A percentile compares a stretch with the other conserved stretches of the same genome.
Conservation (phyloP, 2,329 filamentous ascomycete genomes). For the Penicillium olsonii region DNA sequence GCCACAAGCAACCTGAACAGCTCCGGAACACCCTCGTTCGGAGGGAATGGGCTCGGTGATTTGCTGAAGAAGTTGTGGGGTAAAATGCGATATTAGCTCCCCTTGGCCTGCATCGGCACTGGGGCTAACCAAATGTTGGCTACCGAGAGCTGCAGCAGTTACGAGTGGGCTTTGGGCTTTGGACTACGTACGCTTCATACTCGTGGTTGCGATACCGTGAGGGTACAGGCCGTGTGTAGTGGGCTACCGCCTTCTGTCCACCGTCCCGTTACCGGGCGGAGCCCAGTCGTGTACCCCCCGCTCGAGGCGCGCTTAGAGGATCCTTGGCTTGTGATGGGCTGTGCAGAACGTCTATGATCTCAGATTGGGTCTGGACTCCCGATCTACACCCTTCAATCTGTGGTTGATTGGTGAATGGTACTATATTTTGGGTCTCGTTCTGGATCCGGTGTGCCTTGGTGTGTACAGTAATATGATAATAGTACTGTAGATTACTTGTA, state of each 20-base stretch:
- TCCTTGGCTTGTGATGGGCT: slow-evolving; percentile 10
- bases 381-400: neutral
- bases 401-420: neutral
- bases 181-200: too few relatives aligned
- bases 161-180: too few relatives aligned
- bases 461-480: too few relatives aligned
- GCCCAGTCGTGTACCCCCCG: slow-evolving; percentile 11
- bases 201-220: too few relatives aligned
- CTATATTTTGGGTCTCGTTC: neutral
- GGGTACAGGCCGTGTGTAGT: too few relatives aligned
- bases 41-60: slow-evolving; percentile 2
- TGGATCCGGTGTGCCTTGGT: neutral
- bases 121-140: neutral
- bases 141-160: neutral
- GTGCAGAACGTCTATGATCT: slow-evolving; percentile 11
- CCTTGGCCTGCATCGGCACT: neutral
- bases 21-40: neutral
- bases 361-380: slow-evolving; percentile 2
- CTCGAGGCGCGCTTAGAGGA: slow-evolving; percentile 13
- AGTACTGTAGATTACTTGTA: neutral
- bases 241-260: too few relatives aligned
- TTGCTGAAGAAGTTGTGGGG: slow-evolving; percentile 9
- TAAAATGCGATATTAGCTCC: slow-evolving; percentile 3
- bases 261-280: slow-evolving; percentile 15
- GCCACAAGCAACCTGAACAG: neutral